Base-by-base conservation (phyloP, 441 rosid species). In the Corymbia calophylla region DNA sequence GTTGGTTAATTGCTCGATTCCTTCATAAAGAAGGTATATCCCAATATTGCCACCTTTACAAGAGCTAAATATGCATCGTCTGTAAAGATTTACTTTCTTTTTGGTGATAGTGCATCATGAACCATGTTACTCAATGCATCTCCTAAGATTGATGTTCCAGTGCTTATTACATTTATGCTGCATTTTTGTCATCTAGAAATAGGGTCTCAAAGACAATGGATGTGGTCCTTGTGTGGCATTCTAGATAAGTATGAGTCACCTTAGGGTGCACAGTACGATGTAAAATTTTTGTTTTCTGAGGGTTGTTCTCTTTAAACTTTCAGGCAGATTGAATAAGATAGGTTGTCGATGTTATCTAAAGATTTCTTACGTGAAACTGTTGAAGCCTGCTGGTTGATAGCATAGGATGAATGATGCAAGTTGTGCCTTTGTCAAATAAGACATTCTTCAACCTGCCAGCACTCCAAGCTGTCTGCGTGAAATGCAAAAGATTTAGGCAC, bases 1-100 rank as follows among this genome's bases (percentile, higher is more conserved):
- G 96, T 93, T 96, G 96, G 99, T 90, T 96, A 92, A 90, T 95
- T 58, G 93, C 97, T 87, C 94, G 91, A 86, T 97, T 98, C 94
- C 93, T 95, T 54, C 91, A 91, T 16, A 91, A 90, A 89, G 95
- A 97, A 94, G 99, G 99, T 96, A 93, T 86, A 48, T 53, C 77
- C 54, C 16, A 58, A 44, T 77, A 44, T 44, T 77, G 51, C n/a
- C 53, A 44, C n/a, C n/a, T 77, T 77, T 44, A 48, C 84, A 44
- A 44, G 51, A 39, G 49, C 82, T 23, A 77, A 44, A 44, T n/a
- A 44, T 25, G 51, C 84, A 77, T 77, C 9, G 5, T 44, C 84
- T 77, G 84, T 77, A 1, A 23, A 77, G 29, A 12, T 44, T 39
- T 10, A 17, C 23, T 39, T 44, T 23, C 49, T 23, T 23, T 77